Evolutionary conservation across 805 yeast genomes (phyloP).

Genomic region (Komagataella ulmi): DNA sequence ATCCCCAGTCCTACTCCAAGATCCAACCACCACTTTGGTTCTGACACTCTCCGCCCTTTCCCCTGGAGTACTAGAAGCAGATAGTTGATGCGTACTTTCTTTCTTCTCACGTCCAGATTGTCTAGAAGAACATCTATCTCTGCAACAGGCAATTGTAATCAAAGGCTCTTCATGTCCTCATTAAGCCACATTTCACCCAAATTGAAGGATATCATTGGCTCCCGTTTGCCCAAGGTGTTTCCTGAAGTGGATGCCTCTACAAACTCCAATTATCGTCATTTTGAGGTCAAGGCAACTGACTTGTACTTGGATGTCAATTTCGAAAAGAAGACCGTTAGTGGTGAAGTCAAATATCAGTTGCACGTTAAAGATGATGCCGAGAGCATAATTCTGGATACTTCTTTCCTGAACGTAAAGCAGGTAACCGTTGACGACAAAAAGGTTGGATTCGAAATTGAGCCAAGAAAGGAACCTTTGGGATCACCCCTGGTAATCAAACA

Average conservation of each 20-base stretch:
- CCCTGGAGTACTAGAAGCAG: not conserved
- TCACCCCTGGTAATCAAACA: constrained; percentile 24
- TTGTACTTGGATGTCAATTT: constrained; percentile 45
- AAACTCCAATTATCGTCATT: constrained; percentile 51
- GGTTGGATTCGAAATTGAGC: constrained; percentile 20
- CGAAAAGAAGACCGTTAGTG: constrained; percentile 33
- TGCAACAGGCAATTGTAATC: not conserved
- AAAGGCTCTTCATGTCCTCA: constrained; percentile 1
- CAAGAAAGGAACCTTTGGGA: constrained; percentile 44
- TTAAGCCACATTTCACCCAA: constrained; percentile 4
- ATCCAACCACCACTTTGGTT: not conserved
- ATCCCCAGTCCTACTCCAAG: not conserved
- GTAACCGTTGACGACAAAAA: constrained; percentile 28
- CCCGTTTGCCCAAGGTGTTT: constrained; percentile 22
- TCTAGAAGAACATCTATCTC: not conserved
- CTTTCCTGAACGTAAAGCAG: constrained; percentile 35
- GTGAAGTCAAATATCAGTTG: constrained; percentile 39
- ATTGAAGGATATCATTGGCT: constrained; percentile 7
- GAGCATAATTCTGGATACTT: constrained; percentile 52
- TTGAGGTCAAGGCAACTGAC: constrained; percentile 35
- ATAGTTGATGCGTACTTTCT: not conserved
- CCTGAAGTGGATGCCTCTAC: constrained; percentile 70
- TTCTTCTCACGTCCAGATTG: not conserved
- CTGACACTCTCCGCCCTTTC: not conserved
- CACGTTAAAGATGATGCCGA: constrained; percentile 14